These are phyloP conservation scores for Leccinum solheimii DNA, from an alignment of 1,284 basidiomycete genomes.

Conservation along the genomic window DNA sequence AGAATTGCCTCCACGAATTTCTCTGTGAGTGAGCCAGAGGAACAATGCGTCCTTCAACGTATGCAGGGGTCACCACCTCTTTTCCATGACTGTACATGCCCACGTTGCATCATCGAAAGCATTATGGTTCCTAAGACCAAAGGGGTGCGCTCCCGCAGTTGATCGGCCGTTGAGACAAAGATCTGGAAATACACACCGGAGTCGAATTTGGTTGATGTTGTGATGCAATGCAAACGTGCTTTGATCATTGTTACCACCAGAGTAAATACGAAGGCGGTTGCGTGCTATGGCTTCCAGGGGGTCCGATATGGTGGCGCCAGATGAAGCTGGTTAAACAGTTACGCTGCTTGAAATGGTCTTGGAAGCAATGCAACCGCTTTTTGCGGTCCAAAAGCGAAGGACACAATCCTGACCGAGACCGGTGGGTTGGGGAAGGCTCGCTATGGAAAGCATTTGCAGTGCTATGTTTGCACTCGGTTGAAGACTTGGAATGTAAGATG, in stretches of 20 bases:
- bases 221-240: constrained; percentile 55
- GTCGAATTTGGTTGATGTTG: constrained; percentile 56
- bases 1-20: constrained; percentile 82
- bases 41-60: constrained; percentile 81
- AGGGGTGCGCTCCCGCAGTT: constrained; percentile 43
- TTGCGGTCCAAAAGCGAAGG: constrained; percentile 78
- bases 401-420: constrained; percentile 76
- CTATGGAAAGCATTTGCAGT: constrained; percentile 64
- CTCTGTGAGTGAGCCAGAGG: constrained; percentile 68
- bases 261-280: constrained; percentile 60
- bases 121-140: constrained; percentile 44
- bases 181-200: constrained; percentile 74
- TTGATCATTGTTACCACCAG: constrained; percentile 39
- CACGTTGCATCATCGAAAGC: constrained; percentile 29
- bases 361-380: constrained; percentile 65
- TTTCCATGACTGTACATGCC: constrained; percentile 39
- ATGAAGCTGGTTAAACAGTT: constrained; percentile 20
- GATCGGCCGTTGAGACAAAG: constrained; percentile 52
- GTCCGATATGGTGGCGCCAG: constrained; percentile 40
- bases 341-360: constrained; percentile 45
- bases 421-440: constrained; percentile 68
- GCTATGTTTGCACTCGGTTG: constrained; percentile 46
- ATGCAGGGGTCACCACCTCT: constrained; percentile 80
- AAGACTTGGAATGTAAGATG: constrained; percentile 62
- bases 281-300: constrained; percentile 59